These are phyloP conservation scores for Tylopilus vinaceipallidus DNA, from an alignment of 768 basidiomycete genomes.

Conservation along the genomic window DNA sequence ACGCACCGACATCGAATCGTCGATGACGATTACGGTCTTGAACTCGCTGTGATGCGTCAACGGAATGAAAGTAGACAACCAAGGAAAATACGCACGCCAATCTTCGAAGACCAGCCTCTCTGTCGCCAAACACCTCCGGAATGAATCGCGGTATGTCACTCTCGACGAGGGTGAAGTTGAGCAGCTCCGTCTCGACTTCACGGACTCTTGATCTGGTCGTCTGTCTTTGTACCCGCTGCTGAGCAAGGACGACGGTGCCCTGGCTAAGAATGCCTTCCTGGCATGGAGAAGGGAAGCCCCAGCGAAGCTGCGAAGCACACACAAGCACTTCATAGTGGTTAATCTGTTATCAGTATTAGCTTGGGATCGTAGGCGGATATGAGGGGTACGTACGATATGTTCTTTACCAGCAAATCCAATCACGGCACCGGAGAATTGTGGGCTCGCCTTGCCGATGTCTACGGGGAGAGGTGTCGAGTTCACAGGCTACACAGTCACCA, in stretches of 20 bases:
- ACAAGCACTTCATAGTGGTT: conserved; percentile 35
- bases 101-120: conserved; percentile 21
- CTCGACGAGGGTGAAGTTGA: conserved; percentile 29
- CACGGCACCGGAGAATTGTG: conserved; percentile 31
- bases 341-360: conserved; percentile 21
- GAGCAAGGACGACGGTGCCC: conserved; percentile 32
- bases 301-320: conserved; percentile 33
- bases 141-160: conserved; percentile 28
- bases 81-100: conserved; percentile 26
- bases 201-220: not conserved
- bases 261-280: conserved; percentile 15
- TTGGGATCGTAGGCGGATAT: not conserved
- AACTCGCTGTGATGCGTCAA: conserved; percentile 29
- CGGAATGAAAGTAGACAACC: not conserved
- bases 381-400: conserved; percentile 22
- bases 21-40: conserved; percentile 42
- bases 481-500: not conserved
- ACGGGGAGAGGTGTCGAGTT: not conserved
- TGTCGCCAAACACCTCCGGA: conserved; percentile 12
- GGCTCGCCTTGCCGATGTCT: conserved; percentile 37
- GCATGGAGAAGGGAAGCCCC: conserved; percentile 24
- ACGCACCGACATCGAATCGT: conserved; percentile 40
- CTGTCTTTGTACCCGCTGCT: conserved; percentile 11
- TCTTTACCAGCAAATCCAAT: conserved; percentile 36
- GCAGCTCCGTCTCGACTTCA: conserved; percentile 12